These are phyloP conservation scores for Cutaneotrichosporon cutaneum DNA, from an alignment of 1,284 basidiomycete species.

Conservation along the genomic window DNA sequence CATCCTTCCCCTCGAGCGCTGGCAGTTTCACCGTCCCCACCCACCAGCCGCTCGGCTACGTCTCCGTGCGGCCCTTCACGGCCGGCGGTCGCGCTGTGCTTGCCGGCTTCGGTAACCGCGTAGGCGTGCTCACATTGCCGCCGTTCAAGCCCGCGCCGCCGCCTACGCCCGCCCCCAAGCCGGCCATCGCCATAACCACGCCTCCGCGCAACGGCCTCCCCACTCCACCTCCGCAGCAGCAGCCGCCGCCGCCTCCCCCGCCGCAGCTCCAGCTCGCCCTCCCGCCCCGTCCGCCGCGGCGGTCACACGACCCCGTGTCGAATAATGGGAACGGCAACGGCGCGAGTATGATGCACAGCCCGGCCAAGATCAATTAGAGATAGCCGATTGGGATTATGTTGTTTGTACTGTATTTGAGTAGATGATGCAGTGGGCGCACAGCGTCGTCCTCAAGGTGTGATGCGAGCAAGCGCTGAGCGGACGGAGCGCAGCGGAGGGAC, in stretches of 20 bases:
- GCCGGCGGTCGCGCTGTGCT: constrained; percentile 24
- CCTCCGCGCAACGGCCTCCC: constrained; percentile 6
- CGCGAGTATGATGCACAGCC: constrained; percentile 1
- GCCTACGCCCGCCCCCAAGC: neutral
- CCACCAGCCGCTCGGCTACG: constrained; percentile 37
- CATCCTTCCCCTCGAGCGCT: constrained; percentile 33
- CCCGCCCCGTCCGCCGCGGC: constrained; percentile 4
- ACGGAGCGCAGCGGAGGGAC: neutral
- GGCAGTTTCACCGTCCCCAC: constrained; percentile 36
- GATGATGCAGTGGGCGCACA: constrained; percentile 6
- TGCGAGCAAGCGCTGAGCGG: too few relatives aligned
- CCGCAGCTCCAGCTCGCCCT: constrained; percentile 1
- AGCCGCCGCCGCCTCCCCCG: neutral
- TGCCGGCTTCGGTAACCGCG: constrained; percentile 44
- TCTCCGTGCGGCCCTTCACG: constrained; percentile 33
- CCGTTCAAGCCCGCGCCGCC: neutral
- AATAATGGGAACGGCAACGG: neutral
- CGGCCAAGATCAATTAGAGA: constrained; percentile 5
- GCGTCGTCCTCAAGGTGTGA: neutral
- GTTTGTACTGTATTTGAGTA: constrained; percentile 4
- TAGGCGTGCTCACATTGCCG: constrained; percentile 45
- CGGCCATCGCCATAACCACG: constrained; percentile 8
- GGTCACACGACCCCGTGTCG: neutral
- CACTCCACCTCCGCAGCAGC: neutral
- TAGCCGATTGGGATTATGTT: constrained; percentile 5